Base-by-base conservation (phyloP, 371 early-diverging fungal genomes). In the Apophysomyces variabilis region DNA sequence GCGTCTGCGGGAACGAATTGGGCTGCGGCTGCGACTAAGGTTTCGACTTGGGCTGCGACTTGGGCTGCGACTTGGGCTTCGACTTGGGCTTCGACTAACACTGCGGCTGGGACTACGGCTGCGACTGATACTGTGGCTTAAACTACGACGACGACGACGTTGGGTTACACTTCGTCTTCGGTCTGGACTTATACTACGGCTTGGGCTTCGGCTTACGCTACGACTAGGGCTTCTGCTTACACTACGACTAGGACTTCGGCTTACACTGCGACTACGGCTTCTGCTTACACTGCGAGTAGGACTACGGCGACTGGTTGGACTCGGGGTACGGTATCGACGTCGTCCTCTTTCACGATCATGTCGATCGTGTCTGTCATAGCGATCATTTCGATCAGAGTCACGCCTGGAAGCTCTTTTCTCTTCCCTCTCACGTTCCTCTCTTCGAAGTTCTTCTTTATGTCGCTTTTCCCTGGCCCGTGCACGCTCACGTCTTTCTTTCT, bases 111-210 rank as follows among this genome's bases (percentile, higher is more conserved):
- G 26, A 41, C 62, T 21, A 57, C 69, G 13, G 26, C 71, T 66
- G 32, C 39, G 39, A 32, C 44, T 57, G 41, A 46, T 16, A n/a
- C 72, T 47, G 37, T 43, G 54, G 4, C 62, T 68, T 26, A 3
- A 41, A 57, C 67, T 64, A 18, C 41, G 39, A 37, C 78, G 73
- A 9, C 63, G 65, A 45, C 72, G 65, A 47, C 68, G 50, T 58
- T 58, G 37, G 14, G 37, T 37, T 16, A 36, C 35, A 38, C 65
- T 7, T 47, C 71, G 43, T 35, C 65, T 65, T 58, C 74, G 61
- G 58, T 66, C 60, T 35, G 54, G 60, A 26, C 68, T 71, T 32
- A 62, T 60, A 7, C 67, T 41, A 14, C 50, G 32, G 37, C 66
- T 62, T 12, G 18, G 62, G 9, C 67, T 62, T 50, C 54, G 57